Evolutionary conservation across 768 basidiomycete species (phyloP).

Genomic region (Rhizopogon vulgaris): DNA sequence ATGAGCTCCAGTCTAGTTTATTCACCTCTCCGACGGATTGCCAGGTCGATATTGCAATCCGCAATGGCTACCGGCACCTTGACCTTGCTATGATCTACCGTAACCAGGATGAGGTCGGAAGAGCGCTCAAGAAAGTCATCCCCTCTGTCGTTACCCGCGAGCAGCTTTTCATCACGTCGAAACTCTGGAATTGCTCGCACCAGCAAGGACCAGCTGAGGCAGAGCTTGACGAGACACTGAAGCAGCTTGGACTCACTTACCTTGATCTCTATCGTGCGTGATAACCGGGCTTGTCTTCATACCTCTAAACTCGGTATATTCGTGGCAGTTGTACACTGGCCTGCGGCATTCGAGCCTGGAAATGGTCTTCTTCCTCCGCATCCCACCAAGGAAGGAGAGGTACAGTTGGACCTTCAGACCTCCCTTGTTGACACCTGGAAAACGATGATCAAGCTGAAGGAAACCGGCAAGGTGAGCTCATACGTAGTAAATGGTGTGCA

Average conservation of each 20-base stretch:
- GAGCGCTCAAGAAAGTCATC: slow-evolving; percentile 70
- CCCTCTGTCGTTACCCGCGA: slow-evolving; percentile 73
- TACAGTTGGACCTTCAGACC: slow-evolving; percentile 50
- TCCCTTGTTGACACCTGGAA: slow-evolving; percentile 79
- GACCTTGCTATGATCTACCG: slow-evolving; percentile 77
- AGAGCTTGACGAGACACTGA: slow-evolving; percentile 70
- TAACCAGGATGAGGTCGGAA: slow-evolving; percentile 76
- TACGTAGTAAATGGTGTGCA: neutral
- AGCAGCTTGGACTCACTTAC: slow-evolving; percentile 67
- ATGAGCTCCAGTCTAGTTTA: neutral
- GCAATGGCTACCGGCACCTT: slow-evolving; percentile 76
- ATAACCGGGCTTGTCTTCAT: neutral
- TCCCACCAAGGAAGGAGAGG: slow-evolving; percentile 36
- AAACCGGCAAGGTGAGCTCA: slow-evolving; percentile 53
- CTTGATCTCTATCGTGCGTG: slow-evolving; percentile 73
- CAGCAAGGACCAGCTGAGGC: slow-evolving; percentile 60
- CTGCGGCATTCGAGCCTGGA: slow-evolving; percentile 59
- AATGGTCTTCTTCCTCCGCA: slow-evolving; percentile 50
- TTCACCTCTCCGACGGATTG: neutral
- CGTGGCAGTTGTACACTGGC: slow-evolving; percentile 70
- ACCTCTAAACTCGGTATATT: neutral
- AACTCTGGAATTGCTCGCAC: slow-evolving; percentile 79
- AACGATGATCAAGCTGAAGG: slow-evolving; percentile 65
- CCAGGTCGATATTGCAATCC: slow-evolving; percentile 71
- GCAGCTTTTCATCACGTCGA: slow-evolving; percentile 76